These are phyloP conservation scores for Boletus sp. DNA, from an alignment of 768 basidiomycete species.

Conservation along the genomic window DNA sequence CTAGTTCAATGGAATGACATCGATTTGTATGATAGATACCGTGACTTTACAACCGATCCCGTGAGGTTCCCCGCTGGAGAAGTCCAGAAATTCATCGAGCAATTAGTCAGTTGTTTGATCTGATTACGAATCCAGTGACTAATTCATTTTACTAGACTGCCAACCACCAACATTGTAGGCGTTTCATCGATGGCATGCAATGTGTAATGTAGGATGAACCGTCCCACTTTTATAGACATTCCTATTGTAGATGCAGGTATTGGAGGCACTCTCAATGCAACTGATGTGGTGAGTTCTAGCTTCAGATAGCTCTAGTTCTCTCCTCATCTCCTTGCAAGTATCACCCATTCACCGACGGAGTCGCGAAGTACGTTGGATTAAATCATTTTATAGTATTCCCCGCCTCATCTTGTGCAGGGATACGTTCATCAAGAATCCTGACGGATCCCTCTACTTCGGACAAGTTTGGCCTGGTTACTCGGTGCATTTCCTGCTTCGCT, in stretches of 20 bases:
- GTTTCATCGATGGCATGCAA: background rate
- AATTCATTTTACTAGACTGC: constrained; percentile 15
- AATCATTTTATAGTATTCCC: background rate
- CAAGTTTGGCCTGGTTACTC: constrained; percentile 80
- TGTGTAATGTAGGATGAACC: background rate
- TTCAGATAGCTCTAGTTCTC: background rate
- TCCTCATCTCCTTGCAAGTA: constrained; percentile 43
- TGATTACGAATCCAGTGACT: background rate
- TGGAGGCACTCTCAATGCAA: constrained; percentile 52
- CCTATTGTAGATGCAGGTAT: constrained; percentile 71
- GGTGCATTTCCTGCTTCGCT: constrained; percentile 31
- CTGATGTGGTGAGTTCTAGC: constrained; percentile 53
- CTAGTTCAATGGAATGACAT: constrained; percentile 80
- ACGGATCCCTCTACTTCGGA: constrained; percentile 69
- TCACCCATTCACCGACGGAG: constrained; percentile 62
- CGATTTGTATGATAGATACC: constrained; percentile 64
- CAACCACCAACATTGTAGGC: constrained; percentile 32
- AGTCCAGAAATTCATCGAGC: constrained; percentile 50
- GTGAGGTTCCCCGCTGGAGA: constrained; percentile 57
- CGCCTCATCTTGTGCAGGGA: constrained; percentile 38
- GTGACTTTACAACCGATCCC: constrained; percentile 71
- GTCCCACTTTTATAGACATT: constrained; percentile 43
- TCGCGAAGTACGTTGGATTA: constrained; percentile 44
- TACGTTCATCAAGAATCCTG: constrained; percentile 73
- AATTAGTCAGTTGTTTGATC: constrained; percentile 45